phyloP scores from a whole-genome alignment of 2,329 filamentous ascomycete genomes.

The Aspergillus felis region DNA sequence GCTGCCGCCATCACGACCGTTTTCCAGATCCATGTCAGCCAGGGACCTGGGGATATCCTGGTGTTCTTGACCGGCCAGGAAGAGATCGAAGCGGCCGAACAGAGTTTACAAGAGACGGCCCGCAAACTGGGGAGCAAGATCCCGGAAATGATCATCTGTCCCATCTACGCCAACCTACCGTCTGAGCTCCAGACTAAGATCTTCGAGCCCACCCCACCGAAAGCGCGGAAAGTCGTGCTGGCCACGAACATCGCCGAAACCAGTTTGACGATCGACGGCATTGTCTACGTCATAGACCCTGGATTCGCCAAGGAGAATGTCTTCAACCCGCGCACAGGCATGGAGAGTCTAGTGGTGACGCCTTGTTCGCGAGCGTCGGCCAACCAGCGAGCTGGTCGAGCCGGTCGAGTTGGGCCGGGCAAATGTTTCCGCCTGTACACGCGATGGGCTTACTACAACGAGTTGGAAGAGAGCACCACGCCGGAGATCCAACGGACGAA shows the following conservation, averaged over 20 bases:
- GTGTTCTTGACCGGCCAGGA: constrained; percentile 96
- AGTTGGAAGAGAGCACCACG: constrained; percentile 86
- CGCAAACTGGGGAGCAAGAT: constrained; percentile 80
- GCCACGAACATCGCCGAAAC: constrained; percentile 98
- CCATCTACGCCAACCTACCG: constrained; percentile 90
- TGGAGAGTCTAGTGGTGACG: constrained; percentile 86
- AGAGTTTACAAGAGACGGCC: constrained; percentile 78
- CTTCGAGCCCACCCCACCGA: constrained; percentile 85
- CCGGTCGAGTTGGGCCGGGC: constrained; percentile 84
- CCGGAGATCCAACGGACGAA: constrained; percentile 93
- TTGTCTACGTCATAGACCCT: constrained; percentile 92
- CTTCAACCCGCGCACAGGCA: constrained; percentile 85
- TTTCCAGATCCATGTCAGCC: constrained; percentile 90
- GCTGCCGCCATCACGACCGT: constrained; percentile 87
- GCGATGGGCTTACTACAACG: constrained; percentile 89
- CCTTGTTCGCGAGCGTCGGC: constrained; percentile 89
- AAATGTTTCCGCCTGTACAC: constrained; percentile 94
- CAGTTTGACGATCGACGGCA: constrained; percentile 89
- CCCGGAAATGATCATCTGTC: constrained; percentile 82
- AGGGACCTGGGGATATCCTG: constrained; percentile 81
- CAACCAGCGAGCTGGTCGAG: constrained; percentile 87
- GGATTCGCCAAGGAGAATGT: constrained; percentile 95
- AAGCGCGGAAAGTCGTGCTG: constrained; percentile 83
- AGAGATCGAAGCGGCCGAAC: constrained; percentile 86
- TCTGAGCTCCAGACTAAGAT: constrained; percentile 89